A percentile compares a stretch with the other conserved stretches of the same genome.
These are phyloP conservation scores for Castanea crenata DNA, from an alignment of 306 rosid genomes.

Conservation along the genomic window DNA sequence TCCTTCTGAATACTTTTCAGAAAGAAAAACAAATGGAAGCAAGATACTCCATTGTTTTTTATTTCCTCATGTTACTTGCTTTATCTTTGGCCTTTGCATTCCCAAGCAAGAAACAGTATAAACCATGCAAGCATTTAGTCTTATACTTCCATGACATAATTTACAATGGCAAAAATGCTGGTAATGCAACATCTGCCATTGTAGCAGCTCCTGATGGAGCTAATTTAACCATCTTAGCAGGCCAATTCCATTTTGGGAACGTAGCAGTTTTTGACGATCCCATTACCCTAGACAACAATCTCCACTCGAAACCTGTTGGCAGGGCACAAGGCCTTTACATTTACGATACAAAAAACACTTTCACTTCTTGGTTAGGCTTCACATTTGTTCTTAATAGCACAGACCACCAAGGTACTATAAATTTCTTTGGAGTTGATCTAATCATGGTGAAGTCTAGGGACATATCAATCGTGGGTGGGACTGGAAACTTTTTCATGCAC, in stretches of 20 bases:
- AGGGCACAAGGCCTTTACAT: constrained; percentile 78
- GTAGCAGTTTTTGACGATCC: constrained; percentile 71
- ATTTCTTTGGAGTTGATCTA: constrained; percentile 66
- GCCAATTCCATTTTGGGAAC: constrained; percentile 56
- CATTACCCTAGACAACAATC: constrained; percentile 62
- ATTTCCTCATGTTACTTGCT: constrained; percentile 23
- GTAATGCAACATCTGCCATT: constrained; percentile 68
- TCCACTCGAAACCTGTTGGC: constrained; percentile 69
- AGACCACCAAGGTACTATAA: constrained; percentile 48
- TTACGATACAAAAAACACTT: constrained; percentile 57
- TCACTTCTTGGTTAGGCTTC: constrained; percentile 68
- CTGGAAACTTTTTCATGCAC: constrained; percentile 78
- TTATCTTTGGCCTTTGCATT: constrained; percentile 26
- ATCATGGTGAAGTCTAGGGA: constrained; percentile 50
- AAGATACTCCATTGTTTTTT: constrained; percentile 15
- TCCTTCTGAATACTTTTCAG: background rate
- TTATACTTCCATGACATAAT: constrained; percentile 67
- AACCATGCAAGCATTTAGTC: constrained; percentile 59
- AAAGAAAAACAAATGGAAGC: constrained; percentile 26
- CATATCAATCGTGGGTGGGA: constrained; percentile 62
- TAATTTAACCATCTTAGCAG: constrained; percentile 53
- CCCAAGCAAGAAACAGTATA: constrained; percentile 21
- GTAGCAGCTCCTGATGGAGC: constrained; percentile 67
- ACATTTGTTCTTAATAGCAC: constrained; percentile 49
- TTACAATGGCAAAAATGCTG: constrained; percentile 61